phyloP scores from a whole-genome alignment of 2,329 filamentous ascomycete species.

The Colletotrichum viniferum region DNA sequence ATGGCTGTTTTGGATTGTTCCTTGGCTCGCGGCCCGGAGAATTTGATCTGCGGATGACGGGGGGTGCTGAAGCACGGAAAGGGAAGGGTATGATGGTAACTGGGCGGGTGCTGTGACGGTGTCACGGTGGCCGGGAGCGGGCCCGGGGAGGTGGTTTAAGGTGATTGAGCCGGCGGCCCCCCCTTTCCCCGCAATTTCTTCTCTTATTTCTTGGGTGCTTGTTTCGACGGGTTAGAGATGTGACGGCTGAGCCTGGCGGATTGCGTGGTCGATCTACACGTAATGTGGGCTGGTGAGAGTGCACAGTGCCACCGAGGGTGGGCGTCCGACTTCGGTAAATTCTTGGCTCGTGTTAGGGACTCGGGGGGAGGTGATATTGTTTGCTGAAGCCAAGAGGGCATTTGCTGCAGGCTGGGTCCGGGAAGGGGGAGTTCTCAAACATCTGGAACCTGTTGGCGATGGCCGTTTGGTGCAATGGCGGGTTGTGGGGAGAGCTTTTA shows the following conservation, averaged over 20 bases:
- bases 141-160: not conserved
- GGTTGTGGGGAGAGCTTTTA: not conserved
- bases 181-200: not conserved
- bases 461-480: not conserved
- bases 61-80: not conserved
- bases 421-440: not conserved
- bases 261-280: slow-evolving; percentile 1
- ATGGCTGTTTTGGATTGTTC: slow-evolving; percentile 1
- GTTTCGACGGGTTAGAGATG: slow-evolving; percentile 1
- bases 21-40: not conserved
- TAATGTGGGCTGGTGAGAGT: not conserved
- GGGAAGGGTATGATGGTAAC: not conserved
- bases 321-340: not conserved
- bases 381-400: not conserved
- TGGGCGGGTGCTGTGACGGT: not conserved
- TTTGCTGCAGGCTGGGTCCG: not conserved
- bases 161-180: not conserved
- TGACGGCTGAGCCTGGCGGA: not conserved
- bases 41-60: not conserved
- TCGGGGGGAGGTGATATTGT: not conserved
- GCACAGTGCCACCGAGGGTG: not conserved
- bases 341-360: not conserved
- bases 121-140: not conserved
- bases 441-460: not conserved
- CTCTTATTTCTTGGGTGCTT: not conserved